phyloP scores from a whole-genome alignment of 179 eudicot species.

The Drosera spatulata region DNA sequence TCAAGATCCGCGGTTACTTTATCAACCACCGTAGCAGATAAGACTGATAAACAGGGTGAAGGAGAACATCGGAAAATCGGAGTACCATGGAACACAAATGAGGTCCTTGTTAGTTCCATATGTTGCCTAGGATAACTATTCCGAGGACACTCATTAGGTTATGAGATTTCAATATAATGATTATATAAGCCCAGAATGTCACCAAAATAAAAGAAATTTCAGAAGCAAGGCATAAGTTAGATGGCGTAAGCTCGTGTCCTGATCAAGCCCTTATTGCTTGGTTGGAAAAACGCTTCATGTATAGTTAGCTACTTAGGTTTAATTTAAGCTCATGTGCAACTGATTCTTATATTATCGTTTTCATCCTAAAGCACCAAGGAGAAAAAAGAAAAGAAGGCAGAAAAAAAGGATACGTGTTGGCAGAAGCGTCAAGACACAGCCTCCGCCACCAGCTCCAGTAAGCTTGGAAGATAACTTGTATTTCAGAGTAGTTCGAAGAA shows the following conservation, averaged over 20 bases:
- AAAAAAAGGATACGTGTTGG: slow-evolving; percentile 76
- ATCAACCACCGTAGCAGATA: slow-evolving; percentile 51
- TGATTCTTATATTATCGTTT: no score
- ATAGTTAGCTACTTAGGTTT: background rate
- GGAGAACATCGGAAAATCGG: slow-evolving; percentile 12
- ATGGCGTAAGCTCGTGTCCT: no score
- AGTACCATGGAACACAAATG: background rate
- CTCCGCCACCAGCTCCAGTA: slow-evolving; percentile 99
- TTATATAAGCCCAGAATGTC: background rate
- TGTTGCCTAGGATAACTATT: background rate
- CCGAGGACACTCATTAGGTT: background rate
- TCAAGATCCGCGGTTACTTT: slow-evolving; percentile 72
- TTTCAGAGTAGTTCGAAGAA: slow-evolving; percentile 64
- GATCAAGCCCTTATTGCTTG: no score
- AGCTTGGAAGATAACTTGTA: slow-evolving; percentile 78
- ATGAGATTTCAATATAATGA: background rate
- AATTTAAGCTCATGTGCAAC: background rate
- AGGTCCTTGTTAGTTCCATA: background rate
- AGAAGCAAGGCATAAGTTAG: no score
- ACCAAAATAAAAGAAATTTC: background rate
- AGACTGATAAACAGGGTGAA: slow-evolving; percentile 43
- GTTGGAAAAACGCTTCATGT: no score
- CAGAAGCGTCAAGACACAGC: slow-evolving; percentile 83
- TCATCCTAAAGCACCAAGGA: background rate
- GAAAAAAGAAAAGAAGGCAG: background rate